Conservation (phyloP, 192 early-diverging fungal genomes). For the Coemansia sp. region DNA sequence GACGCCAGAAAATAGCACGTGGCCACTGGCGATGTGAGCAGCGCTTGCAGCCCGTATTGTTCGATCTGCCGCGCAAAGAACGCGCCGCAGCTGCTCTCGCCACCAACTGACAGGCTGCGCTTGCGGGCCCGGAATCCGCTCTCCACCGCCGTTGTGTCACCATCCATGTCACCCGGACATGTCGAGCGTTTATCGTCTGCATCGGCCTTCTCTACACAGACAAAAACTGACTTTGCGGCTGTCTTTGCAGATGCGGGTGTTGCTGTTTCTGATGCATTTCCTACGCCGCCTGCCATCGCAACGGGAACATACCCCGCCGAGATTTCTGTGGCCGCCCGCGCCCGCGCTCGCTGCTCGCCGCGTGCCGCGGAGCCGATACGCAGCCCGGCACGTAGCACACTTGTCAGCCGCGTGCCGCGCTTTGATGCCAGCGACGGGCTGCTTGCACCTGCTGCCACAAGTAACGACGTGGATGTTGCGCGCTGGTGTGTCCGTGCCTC, state of each 20-base stretch:
- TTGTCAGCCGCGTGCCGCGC: slow-evolving; percentile 17
- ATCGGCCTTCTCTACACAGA: neutral
- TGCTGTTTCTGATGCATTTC: neutral
- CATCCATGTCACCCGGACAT: neutral
- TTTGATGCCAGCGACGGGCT: slow-evolving; percentile 4
- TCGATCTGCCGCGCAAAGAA: slow-evolving; percentile 53
- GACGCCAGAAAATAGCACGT: slow-evolving; percentile 52
- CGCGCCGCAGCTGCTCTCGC: slow-evolving; percentile 35
- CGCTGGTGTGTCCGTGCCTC: slow-evolving; percentile 28
- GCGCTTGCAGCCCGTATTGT: slow-evolving; percentile 47
- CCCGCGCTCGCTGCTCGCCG: slow-evolving; percentile 4
- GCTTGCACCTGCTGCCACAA: neutral
- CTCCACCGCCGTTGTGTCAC: neutral
- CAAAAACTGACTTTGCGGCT: neutral
- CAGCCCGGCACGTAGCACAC: slow-evolving; percentile 20
- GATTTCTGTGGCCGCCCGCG: slow-evolving; percentile 24
- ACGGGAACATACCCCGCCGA: slow-evolving; percentile 20
- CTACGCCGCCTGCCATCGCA: neutral
- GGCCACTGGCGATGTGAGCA: slow-evolving; percentile 48
- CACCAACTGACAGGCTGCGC: slow-evolving; percentile 53
- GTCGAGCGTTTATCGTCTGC: neutral
- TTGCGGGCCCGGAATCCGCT: slow-evolving; percentile 42
- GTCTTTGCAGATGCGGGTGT: neutral
- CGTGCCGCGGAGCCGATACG: slow-evolving; percentile 9
- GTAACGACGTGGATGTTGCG: slow-evolving; percentile 28